These are phyloP conservation scores for Salix arbutifolia DNA, from an alignment of 345 rosid species.

Conservation along the genomic window DNA sequence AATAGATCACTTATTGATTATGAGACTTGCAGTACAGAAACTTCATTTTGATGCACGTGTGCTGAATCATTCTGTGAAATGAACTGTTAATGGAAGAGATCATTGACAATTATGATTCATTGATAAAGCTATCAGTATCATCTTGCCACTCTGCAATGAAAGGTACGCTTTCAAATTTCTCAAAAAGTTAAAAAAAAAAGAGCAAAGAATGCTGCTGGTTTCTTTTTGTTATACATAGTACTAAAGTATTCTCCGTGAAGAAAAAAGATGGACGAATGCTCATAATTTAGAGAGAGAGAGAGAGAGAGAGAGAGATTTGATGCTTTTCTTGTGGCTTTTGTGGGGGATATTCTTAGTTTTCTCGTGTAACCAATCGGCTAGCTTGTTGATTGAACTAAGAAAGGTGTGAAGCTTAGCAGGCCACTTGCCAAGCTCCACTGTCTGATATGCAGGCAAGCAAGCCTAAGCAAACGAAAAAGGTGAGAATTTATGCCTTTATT, in stretches of 20 bases:
- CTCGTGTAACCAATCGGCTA: neutral
- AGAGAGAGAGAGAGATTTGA: neutral
- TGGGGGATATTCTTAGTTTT: constrained; percentile 10
- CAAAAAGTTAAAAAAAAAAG: neutral
- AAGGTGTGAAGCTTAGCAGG: neutral
- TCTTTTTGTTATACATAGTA: constrained; percentile 16
- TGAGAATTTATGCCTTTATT: neutral
- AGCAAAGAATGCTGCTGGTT: neutral
- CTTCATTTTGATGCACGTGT: neutral
- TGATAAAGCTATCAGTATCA: neutral
- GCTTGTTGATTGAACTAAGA: neutral
- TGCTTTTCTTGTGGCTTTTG: constrained; percentile 14
- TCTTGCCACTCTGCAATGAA: neutral
- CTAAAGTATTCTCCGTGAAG: constrained; percentile 1
- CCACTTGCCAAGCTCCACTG: too few species aligned
- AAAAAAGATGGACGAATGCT: neutral
- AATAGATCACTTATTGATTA: neutral
- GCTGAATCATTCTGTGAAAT: neutral
- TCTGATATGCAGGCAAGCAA: constrained; percentile 4
- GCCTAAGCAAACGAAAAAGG: neutral
- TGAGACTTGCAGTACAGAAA: neutral
- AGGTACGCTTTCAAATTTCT: constrained; percentile 1
- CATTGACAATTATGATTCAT: neutral
- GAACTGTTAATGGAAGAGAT: neutral
- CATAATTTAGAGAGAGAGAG: neutral